Conservation (phyloP, 2,329 filamentous ascomycete species). For the Penicillium oxalicum region DNA sequence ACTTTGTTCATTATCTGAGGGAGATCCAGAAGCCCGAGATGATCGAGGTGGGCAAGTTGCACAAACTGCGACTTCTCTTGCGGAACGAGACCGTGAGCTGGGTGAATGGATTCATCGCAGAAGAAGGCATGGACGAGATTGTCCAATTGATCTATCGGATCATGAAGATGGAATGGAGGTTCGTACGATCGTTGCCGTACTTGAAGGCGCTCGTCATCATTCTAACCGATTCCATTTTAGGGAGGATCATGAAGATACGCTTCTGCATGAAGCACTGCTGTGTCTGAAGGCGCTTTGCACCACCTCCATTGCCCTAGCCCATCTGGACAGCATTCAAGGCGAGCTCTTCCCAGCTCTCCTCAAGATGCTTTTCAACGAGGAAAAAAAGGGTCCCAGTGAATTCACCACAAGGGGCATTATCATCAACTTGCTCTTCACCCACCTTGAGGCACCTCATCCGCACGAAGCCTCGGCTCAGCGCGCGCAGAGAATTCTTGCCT, state of each 20-base stretch:
- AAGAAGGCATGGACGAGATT: conserved; percentile 89
- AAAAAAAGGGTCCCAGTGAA: conserved; percentile 94
- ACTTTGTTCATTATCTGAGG: conserved; percentile 80
- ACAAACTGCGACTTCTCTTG: conserved; percentile 82
- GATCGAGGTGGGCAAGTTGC: conserved; percentile 89
- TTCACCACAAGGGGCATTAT: conserved; percentile 90
- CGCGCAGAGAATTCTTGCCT: conserved; percentile 67
- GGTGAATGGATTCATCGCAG: conserved; percentile 85
- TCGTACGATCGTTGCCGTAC: conserved; percentile 27
- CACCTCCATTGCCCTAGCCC: conserved; percentile 75
- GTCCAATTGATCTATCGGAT: conserved; percentile 82
- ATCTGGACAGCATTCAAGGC: conserved; percentile 71
- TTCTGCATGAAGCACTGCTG: conserved; percentile 85
- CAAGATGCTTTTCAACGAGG: conserved; percentile 90
- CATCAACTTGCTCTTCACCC: conserved; percentile 81
- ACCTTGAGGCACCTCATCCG: conserved; percentile 63
- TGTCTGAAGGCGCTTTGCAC: conserved; percentile 94
- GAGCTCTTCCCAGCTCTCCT: conserved; percentile 81
- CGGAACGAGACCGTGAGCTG: conserved; percentile 93
- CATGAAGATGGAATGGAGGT: conserved; percentile 95
- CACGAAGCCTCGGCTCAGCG: conserved; percentile 57
- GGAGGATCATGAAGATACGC: conserved; percentile 90
- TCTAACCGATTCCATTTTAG: conserved; percentile 42
- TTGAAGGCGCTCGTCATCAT: too few relatives aligned
- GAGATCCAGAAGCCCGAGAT: conserved; percentile 74